Evolutionary conservation across 441 rosid genomes (phyloP), one percentile per base, ranked within the genome.

Genomic region (Melastoma candidum): DNA sequence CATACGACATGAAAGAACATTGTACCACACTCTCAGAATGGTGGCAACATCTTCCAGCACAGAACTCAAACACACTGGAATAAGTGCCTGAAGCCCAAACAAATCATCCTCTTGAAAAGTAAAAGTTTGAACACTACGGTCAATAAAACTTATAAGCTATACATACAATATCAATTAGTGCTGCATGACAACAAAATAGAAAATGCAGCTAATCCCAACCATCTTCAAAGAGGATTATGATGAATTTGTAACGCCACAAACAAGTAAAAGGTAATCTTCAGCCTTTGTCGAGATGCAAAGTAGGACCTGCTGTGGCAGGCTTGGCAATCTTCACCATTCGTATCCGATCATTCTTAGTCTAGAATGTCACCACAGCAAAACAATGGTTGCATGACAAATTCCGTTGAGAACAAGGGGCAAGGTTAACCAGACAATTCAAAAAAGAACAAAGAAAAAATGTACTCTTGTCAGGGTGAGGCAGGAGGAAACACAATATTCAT

Each of bases 11-110:
- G 13, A 44, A 44, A 48, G 41, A 36, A 36, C 41, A 36, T n/a
- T 76, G 69, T 77, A 92, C 98, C 85, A 93, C 97, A 57, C 99
- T 89, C 64, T 80, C 95, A 45, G 96, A 89, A 60, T 77, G 89
- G 68, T 93, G 99, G 13, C 97, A 93, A 61, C 99, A 93, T 65
- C 96, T 88, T 66, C 96, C 96, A 61, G 95, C 70, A 75, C 97
- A 93, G 69, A 78, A 93, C 64, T 89, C 90, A 74, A 93, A 93
- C 14, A 86, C 81, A 60, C 72, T 80, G 22, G 46, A 60, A 69
- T 81, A 93, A 48, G 80, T 80, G 58, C 86, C 96, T 90, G 82
- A 7, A 43, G 67, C 59, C 44, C 36, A 29, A 29, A 29, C 36
- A 29, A 29, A 29, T 29, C 36, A 29, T 7, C 36, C 7, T 3